Evolutionary conservation across 2,329 filamentous ascomycete species (phyloP), one percentile per base, ranked within the genome.

Genomic region (Colletotrichum musicola): DNA sequence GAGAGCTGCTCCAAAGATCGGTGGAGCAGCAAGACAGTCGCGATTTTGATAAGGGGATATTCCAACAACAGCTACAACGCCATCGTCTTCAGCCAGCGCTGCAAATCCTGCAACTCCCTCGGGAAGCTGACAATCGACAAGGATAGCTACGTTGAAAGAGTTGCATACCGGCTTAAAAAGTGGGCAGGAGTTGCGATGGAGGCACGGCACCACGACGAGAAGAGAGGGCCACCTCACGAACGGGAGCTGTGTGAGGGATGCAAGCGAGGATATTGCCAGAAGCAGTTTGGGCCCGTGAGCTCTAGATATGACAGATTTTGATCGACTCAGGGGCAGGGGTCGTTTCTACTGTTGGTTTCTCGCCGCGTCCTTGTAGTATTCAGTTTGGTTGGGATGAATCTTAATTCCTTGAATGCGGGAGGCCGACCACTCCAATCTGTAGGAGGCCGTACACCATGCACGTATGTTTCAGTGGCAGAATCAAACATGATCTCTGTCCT

Each of bases 11-110:
- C n/a, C 6, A 62, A 54, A 0, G 18, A 40, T 0, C 69, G 68
- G 16, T 81, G 80, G 81, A 59, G 54, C 2, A 83, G 80, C 74
- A 76, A 72, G 62, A 71, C 53, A 22, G 76, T 83, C 12, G 68
- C 75, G 6, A 76, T 81, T 10, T 72, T 69, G 1, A 82, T 82
- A 16, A 74, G 78, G 12, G 62, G 72, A 46, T 82, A 80, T 47
- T 30, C 38, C 0, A 56, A 53, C 0, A 50, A 73, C 7, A 68
- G 71, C 9, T 83, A 83, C 71, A 81, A 81, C 51, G 80, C 74
- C 1, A 47, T 74, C 9, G 77, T 82, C 0, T 82, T 77, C 64
- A 73, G 78, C 47, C 81, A 82, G 60, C 74, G 74, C 1, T 83
- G 81, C 73, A 72, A 60, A 10, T 1, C 4, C 1, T 82, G 77